Evolutionary conservation across 495 filamentous ascomycete species (phyloP), one percentile per base, ranked within the genome.

Genomic region (Xylaria bambusicola): DNA sequence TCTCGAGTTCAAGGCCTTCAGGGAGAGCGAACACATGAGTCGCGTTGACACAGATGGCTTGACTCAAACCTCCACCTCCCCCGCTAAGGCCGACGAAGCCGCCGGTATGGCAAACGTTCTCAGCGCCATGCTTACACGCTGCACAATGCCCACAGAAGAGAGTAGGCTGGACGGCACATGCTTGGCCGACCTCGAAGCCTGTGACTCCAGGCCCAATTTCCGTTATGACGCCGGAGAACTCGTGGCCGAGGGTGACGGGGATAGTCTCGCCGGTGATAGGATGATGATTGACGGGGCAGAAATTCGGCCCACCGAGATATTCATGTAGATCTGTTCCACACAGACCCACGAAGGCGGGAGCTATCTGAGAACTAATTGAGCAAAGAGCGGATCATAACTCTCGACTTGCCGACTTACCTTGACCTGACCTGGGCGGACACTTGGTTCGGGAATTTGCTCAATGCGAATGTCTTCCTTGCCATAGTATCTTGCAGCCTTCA

Each of bases 311-410:
- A 23, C 75, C 73, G 12, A 83, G 66, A 58, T 83, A 88, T 63
- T 88, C 84, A 58, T 88, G 84, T 10, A 88, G 72, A 66, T 88
- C 83, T 35, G 68, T 79, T 12, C 83, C 83, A 64, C 83, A 86
- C 38, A 86, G 83, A 12, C 84, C 84, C 46, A 79, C 77, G 66
- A 77, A 86, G 2, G 79, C 78, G 20, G 82, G 82, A 64, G 50
- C 50, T 52, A 52, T 27, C 50, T 52, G 21, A 6, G n/a, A 41
- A 26, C 7, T 5, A 12, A 4, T 26, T 52, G 21, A 52, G 50
- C 33, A 40, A 26, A 51, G 23, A 21, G 3, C 29, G 6, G n/a
- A 23, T 35, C 12, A 7, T 10, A 27, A n/a, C 15, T 17, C 3
- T 35, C 18, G 29, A 51, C 17, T 15, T 24, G 29, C 4, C n/a